Conservation (phyloP, 306 rosid genomes). For the Citrullus mucosospermus region DNA sequence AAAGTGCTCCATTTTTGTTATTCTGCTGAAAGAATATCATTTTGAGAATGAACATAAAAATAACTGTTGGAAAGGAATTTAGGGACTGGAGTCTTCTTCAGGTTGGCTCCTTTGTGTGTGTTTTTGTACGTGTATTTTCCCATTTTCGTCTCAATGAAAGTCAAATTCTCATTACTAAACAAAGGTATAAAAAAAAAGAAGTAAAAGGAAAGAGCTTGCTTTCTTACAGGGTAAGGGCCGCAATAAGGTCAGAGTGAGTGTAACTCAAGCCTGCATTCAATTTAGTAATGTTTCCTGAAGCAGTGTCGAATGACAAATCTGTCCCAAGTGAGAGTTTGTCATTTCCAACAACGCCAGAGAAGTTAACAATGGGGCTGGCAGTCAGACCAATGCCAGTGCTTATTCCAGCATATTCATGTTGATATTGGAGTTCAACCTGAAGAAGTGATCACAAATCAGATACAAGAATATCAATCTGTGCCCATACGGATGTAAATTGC, state of each 20-base stretch:
- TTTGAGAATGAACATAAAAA: background rate
- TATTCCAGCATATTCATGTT: constrained; percentile 85
- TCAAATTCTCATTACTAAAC: too few relatives aligned
- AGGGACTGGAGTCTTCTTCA: too few relatives aligned
- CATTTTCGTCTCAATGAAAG: too few relatives aligned
- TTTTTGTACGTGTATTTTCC: too few relatives aligned
- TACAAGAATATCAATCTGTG: background rate
- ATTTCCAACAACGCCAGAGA: constrained; percentile 86
- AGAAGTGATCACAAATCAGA: background rate
- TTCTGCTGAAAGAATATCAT: background rate
- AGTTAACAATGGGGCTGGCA: constrained; percentile 73
- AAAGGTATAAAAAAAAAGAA: background rate
- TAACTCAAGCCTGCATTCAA: constrained; percentile 72
- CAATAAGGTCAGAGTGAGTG: constrained; percentile 63
- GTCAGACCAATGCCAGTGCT: constrained; percentile 82
- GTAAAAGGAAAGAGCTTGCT: background rate
- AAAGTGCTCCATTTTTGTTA: background rate
- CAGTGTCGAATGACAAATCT: constrained; percentile 78
- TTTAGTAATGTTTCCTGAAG: constrained; percentile 64
- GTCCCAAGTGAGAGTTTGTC: constrained; percentile 50
- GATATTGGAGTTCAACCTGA: constrained; percentile 89
- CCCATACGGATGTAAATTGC: background rate
- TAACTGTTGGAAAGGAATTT: background rate
- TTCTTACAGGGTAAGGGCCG: constrained; percentile 54
- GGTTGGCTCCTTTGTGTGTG: too few relatives aligned